phyloP scores from a whole-genome alignment of 306 rosid species.

The Datisca glomerata region DNA sequence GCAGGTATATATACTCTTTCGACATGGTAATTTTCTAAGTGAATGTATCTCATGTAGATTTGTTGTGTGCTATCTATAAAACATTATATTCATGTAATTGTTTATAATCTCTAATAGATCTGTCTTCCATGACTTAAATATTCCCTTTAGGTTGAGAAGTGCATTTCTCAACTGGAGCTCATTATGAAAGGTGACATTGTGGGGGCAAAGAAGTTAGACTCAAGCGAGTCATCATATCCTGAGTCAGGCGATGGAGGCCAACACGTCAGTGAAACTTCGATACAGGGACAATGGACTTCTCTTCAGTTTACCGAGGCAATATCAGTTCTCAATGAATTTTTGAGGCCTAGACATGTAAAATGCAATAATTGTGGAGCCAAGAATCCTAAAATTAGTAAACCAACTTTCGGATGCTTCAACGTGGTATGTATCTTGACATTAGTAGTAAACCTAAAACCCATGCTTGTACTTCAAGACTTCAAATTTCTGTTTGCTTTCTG shows the following conservation, averaged over 20 bases:
- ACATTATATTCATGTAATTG: too few species aligned
- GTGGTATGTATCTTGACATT: slow-evolving; percentile 44
- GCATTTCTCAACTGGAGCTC: slow-evolving; percentile 46
- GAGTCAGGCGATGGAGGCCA: slow-evolving; percentile 15
- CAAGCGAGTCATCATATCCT: slow-evolving; percentile 14
- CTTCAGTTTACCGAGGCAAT: slow-evolving; percentile 63
- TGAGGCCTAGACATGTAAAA: slow-evolving; percentile 7
- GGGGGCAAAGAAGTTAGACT: slow-evolving; percentile 41
- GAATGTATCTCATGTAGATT: slow-evolving; percentile 1
- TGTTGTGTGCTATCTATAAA: background rate
- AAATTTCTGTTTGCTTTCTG: background rate
- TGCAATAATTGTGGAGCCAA: slow-evolving; percentile 34
- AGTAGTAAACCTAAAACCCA: too few species aligned
- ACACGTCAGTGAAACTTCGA: slow-evolving; percentile 9
- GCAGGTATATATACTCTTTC: slow-evolving; percentile 29
- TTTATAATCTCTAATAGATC: background rate
- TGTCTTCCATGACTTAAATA: slow-evolving; percentile 6
- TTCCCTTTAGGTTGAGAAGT: slow-evolving; percentile 40
- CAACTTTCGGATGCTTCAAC: slow-evolving; percentile 74
- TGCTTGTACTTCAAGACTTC: background rate
- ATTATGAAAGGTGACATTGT: slow-evolving; percentile 50
- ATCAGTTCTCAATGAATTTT: slow-evolving; percentile 39
- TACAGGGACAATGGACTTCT: slow-evolving; percentile 54
- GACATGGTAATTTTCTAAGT: background rate
- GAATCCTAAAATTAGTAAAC: slow-evolving; percentile 51